These are phyloP conservation scores for Beauveria rudraprayagi DNA, from an alignment of 2,329 filamentous ascomycete genomes.

Conservation along the genomic window DNA sequence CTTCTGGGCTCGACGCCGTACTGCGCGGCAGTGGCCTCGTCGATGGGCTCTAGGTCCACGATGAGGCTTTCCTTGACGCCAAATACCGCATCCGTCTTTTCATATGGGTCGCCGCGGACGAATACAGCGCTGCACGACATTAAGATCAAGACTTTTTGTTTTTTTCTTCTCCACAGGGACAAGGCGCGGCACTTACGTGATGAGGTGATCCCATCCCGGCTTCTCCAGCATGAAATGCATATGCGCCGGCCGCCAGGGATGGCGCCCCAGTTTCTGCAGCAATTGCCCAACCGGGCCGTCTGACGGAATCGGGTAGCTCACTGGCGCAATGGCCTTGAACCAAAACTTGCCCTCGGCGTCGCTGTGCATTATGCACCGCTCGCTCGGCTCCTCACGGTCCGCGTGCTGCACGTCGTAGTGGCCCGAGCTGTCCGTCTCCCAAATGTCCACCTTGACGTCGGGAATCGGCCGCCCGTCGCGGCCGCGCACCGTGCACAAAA, in stretches of 20 bases:
- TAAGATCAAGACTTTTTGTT: neutral
- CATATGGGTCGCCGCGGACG: conserved; percentile 69
- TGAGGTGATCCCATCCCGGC: conserved; percentile 66
- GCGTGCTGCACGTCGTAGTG: conserved; percentile 70
- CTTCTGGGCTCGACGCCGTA: conserved; percentile 58
- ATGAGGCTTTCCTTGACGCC: conserved; percentile 75
- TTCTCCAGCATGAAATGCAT: conserved; percentile 89
- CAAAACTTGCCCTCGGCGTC: conserved; percentile 48
- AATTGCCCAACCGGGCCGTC: conserved; percentile 77
- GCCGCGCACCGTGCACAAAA: conserved; percentile 59
- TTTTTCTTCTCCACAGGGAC: neutral
- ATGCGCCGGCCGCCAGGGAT: conserved; percentile 69
- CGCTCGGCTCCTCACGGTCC: conserved; percentile 36
- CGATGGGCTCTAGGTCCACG: conserved; percentile 50
- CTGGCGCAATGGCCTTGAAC: conserved; percentile 78
- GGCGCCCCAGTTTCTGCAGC: conserved; percentile 57
- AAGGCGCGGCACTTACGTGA: conserved; percentile 55
- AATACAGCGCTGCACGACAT: conserved; percentile 56
- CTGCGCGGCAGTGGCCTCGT: conserved; percentile 45
- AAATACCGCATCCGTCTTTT: conserved; percentile 78
- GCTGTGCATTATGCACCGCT: conserved; percentile 22
- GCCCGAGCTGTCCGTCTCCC: conserved; percentile 69
- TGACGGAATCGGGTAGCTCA: conserved; percentile 76
- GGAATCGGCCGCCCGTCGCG: conserved; percentile 49
- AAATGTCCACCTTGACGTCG: conserved; percentile 63